Conservation (phyloP, 495 filamentous ascomycete species). For the Achaetomiella virescens region DNA sequence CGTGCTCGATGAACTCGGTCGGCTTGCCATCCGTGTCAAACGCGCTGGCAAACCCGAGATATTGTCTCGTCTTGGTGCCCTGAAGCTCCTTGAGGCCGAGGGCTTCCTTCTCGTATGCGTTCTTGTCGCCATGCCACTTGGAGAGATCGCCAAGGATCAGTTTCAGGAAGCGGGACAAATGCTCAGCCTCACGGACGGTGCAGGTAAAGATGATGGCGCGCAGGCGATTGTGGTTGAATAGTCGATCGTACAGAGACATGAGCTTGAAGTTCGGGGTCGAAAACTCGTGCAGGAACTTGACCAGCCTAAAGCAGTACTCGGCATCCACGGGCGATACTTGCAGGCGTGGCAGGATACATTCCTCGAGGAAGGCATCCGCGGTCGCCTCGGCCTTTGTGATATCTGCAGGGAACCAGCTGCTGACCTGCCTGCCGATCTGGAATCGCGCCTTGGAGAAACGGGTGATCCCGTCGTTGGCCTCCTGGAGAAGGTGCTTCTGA, state of each 20-base stretch:
- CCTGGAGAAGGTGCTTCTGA: conserved; percentile 57
- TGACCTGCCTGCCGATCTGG: conserved; percentile 69
- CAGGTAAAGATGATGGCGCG: conserved; percentile 78
- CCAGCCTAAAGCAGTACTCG: conserved; percentile 75
- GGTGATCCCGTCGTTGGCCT: conserved; percentile 43
- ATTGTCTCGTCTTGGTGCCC: conserved; percentile 31
- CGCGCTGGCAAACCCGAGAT: conserved; percentile 53
- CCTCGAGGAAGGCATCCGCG: conserved; percentile 71
- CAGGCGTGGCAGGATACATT: conserved; percentile 83
- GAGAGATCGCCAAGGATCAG: conserved; percentile 71
- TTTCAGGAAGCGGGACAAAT: conserved; percentile 81
- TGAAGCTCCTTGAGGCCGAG: conserved; percentile 39
- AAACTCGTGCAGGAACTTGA: conserved; percentile 75
- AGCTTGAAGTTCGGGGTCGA: conserved; percentile 83
- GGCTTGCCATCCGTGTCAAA: conserved; percentile 60
- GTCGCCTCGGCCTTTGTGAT: conserved; percentile 58
- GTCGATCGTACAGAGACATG: conserved; percentile 70
- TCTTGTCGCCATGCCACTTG: conserved; percentile 74
- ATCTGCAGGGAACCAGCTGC: conserved; percentile 65
- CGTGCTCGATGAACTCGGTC: conserved; percentile 65
- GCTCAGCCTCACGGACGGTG: conserved; percentile 83
- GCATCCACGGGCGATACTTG: conserved; percentile 80
- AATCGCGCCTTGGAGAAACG: conserved; percentile 55
- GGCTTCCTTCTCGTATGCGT: conserved; percentile 73
- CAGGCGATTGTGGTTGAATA: conserved; percentile 76